A percentile compares a stretch with the other conserved stretches of the same genome.
Conservation (phyloP, 768 basidiomycete genomes). For the Leccinellum luteum region DNA sequence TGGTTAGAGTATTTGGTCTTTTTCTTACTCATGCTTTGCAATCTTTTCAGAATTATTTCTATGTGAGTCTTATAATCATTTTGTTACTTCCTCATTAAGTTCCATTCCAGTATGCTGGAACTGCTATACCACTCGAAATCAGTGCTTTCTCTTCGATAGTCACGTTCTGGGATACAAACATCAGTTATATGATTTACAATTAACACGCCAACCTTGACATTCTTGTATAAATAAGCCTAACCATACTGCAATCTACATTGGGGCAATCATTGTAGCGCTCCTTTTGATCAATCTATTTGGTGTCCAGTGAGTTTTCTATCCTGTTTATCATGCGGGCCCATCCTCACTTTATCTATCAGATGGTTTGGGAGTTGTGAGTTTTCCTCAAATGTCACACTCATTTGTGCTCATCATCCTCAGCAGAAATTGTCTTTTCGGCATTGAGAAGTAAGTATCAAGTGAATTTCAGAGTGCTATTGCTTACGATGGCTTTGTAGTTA, state of each 20-base stretch:
- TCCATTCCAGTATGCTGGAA: conserved; percentile 19
- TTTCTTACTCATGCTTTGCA: conserved; percentile 1
- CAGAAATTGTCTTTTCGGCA: conserved; percentile 23
- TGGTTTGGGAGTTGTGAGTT: conserved; percentile 23
- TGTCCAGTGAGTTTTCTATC: conserved; percentile 41
- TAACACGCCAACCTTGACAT: neutral
- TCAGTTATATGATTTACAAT: neutral
- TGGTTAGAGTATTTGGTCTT: neutral
- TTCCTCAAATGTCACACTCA: neutral
- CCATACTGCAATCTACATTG: conserved; percentile 42
- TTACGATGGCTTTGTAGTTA: conserved; percentile 24
- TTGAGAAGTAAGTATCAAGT: conserved; percentile 17
- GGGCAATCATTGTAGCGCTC: conserved; percentile 37
- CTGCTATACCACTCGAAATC: conserved; percentile 49
- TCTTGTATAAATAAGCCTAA: conserved; percentile 24
- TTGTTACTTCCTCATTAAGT: neutral
- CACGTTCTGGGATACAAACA: conserved; percentile 46
- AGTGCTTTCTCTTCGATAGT: conserved; percentile 50
- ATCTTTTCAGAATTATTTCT: conserved; percentile 32
- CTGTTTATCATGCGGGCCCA: conserved; percentile 28
- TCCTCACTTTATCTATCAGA: conserved; percentile 29
- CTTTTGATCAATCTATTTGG: conserved; percentile 47
- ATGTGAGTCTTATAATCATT: conserved; percentile 16
- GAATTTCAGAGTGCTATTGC: neutral
- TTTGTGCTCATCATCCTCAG: conserved; percentile 12